phyloP scores from a whole-genome alignment of 805 yeast genomes.

The Kuraishia piskuri region DNA sequence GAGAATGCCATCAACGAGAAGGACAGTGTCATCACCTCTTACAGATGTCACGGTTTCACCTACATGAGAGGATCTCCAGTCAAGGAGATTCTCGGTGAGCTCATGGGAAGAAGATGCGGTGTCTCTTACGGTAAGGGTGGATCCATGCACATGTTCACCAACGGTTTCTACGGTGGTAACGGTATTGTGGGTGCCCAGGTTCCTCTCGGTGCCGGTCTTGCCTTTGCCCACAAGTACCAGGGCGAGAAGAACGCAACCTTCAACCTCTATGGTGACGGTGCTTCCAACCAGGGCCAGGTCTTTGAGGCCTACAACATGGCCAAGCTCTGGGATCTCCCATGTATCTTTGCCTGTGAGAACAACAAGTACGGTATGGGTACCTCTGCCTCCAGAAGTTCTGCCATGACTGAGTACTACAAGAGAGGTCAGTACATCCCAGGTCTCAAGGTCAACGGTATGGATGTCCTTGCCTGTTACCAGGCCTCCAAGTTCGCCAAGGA shows the following conservation, averaged over 20 bases:
- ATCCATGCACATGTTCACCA: constrained; percentile 97
- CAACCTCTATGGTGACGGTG: constrained; percentile 97
- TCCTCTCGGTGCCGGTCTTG: constrained; percentile 95
- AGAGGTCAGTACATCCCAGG: constrained; percentile 99
- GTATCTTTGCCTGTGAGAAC: constrained; percentile 94
- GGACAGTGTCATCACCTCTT: constrained; percentile 91
- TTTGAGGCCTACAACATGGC: constrained; percentile 99
- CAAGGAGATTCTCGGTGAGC: constrained; percentile 84
- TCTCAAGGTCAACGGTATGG: constrained; percentile 98
- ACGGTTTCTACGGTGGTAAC: constrained; percentile 97
- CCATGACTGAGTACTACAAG: constrained; percentile 93
- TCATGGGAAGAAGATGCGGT: constrained; percentile 95
- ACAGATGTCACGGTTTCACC: constrained; percentile 98
- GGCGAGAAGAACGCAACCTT: constrained; percentile 74
- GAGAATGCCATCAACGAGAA: constrained; percentile 83
- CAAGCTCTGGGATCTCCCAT: constrained; percentile 94
- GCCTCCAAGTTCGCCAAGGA: constrained; percentile 97
- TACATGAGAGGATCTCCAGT: constrained; percentile 94
- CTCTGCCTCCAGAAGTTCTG: constrained; percentile 93
- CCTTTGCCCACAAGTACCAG: constrained; percentile 96
- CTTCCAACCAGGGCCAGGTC: constrained; percentile 98
- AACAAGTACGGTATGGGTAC: constrained; percentile 99
- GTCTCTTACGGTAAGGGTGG: constrained; percentile 98
- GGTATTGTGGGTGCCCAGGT: constrained; percentile 99
- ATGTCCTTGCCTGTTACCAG: constrained; percentile 87